phyloP scores from a whole-genome alignment of 1,139 yeast genomes.

The Saccharomyces hybrid region DNA sequence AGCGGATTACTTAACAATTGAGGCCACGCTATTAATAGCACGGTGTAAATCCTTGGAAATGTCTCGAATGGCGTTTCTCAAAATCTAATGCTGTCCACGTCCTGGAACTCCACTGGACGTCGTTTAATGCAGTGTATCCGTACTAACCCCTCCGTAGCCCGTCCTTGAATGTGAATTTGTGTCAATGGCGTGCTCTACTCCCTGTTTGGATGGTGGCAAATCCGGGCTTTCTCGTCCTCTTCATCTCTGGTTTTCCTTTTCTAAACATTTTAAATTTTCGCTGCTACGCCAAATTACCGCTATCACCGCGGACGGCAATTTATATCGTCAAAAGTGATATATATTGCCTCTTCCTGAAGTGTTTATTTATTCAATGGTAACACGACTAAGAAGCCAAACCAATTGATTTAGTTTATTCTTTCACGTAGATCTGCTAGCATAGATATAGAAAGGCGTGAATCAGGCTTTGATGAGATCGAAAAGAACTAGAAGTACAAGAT shows the following conservation, averaged over 20 bases:
- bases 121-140: not conserved
- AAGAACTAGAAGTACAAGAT: not conserved
- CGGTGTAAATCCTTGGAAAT: not conserved
- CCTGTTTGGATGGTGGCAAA: not conserved
- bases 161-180: not conserved
- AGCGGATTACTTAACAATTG: not conserved
- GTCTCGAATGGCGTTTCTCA: not conserved
- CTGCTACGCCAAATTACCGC: not conserved
- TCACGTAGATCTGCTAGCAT: not conserved
- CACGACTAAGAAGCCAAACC: not conserved
- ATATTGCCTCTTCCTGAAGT: not conserved
- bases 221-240: not conserved
- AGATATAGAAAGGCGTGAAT: not conserved
- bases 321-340: not conserved
- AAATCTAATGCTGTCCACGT: not conserved
- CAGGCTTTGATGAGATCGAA: not conserved
- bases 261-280: not conserved
- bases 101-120: not conserved
- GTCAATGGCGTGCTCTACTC: not conserved
- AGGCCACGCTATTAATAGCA: not conserved
- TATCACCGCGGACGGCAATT: not conserved
- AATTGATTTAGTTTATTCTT: not conserved
- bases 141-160: not conserved
- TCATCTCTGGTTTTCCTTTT: not conserved
- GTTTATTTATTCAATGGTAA: not conserved